Base-by-base conservation (phyloP, 352 stramenopile genomes). In the Peronospora farinosa region DNA sequence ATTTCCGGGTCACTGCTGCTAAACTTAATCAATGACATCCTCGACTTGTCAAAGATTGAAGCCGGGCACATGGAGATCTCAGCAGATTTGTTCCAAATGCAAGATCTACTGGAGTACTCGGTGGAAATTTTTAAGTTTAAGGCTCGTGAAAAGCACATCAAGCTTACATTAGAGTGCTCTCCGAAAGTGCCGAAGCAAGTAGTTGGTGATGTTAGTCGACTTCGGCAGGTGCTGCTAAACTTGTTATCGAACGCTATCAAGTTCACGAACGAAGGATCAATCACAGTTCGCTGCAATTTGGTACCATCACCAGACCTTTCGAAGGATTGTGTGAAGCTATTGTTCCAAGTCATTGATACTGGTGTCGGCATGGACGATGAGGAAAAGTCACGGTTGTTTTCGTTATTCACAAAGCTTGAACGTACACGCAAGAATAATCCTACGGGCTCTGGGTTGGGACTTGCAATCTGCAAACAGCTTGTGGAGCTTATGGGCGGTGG, bases 41-140 rank as follows among this genome's bases (percentile, higher is more conserved):
- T 94, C 12, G 83, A 94, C 60, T 65, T 93, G 37, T 93, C 86
- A 3, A 91, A 91, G 58, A 96, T 96, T 67, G 88, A 97, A 72
- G 87, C 91, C 15, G 86, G 86, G 0, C 90, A 87, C 61, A 74
- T 84, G 68, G 72, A 89, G 54, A 76, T 93, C 55, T 78, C 74
- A 51, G 66, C 74, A 41, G 75, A 94, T 65, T 81, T 72, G 47
- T 79, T 81, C 54, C 64, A 92, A 55, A 73, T 94, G 68, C 48
- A 84, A 47, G 78, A 86, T 19, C 27, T 78, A 41, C 45, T 86
- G 13, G 80, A 95, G 33, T 84, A 89, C 48, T 81, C 78, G 16
- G 70, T 84, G 31, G 84, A 96, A 38, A 83, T 87, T 42, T 92
- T 96, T 62, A 74, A 84, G 50, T 86, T 85, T 41, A 83, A 90